Base-by-base conservation (phyloP, 495 filamentous ascomycete species). In the Terfezia claveryi region DNA sequence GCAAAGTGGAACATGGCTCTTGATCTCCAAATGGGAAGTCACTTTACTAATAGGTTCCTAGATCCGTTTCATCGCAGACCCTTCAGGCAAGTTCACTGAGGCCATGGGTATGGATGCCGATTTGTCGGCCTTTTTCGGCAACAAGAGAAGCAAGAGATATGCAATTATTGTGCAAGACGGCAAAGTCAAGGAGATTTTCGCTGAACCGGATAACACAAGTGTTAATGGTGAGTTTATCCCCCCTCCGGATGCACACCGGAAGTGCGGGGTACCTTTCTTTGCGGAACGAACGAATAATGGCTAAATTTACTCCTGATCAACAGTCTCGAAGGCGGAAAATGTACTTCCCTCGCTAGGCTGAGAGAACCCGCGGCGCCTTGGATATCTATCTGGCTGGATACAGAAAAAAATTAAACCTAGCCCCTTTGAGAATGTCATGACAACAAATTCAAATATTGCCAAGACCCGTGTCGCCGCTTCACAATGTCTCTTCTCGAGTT, bases 131-230 rank as follows among this genome's bases (percentile, higher is more conserved):
- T 82, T 95, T 69, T 95, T 96, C 65, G 91, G 88, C 49, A 81
- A 81, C 59, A 70, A 76, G 55, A 79, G 91, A 56, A 81, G 80
- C 70, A 95, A 92, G 83, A 75, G 91, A 52, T 98, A 94, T 66
- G 84, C 83, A 27, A 72, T 95, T 51, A 71, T 83, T 36, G 69
- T 89, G 51, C 78, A 88, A 69, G 70, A 83, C 60, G 85, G 85
- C 50, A 85, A 82, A 68, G 81, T 87, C 63, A 81, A 75, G 69
- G 74, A 79, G 58, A 70, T 81, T 49, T 77, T 82, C 59, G 75
- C 94, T 46, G 91, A 96, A 73, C 87, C 88, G 17, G 89, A 98
- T 69, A 95, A 89, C 70, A 92, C 86, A 37, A 87, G 91, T 37
- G 73, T 91, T 11, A 74, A 82, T 57, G 83, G 86, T 91, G 69